These are phyloP conservation scores for Tulasnella sp. DNA, from an alignment of 768 basidiomycete genomes.

Conservation along the genomic window DNA sequence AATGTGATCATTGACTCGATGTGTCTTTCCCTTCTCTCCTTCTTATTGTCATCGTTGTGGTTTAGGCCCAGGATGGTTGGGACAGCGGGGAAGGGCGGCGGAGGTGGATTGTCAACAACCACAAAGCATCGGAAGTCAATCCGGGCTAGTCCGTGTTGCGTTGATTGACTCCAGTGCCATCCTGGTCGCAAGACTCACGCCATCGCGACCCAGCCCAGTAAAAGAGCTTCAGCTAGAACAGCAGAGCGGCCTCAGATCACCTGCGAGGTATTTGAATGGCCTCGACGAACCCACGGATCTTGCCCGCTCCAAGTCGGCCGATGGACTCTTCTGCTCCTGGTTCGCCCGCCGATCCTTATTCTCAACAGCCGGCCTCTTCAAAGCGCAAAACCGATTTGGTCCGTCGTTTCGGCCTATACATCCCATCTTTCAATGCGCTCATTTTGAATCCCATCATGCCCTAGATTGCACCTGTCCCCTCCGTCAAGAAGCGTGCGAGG, in stretches of 20 bases:
- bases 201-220: conserved; percentile 5
- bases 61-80: too few relatives aligned
- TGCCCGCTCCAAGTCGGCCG: conserved; percentile 14
- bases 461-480: neutral
- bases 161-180: neutral
- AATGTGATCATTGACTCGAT: too few relatives aligned
- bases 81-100: too few relatives aligned
- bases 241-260: neutral
- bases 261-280: too few relatives aligned
- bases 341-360: conserved; percentile 11
- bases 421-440: conserved; percentile 3
- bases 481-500: conserved; percentile 12
- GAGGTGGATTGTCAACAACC: conserved; percentile 3
- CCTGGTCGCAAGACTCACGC: conserved; percentile 5
- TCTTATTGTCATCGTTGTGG: too few relatives aligned
- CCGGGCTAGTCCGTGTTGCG: neutral
- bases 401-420: too few relatives aligned
- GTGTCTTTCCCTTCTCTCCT: too few relatives aligned
- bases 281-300: conserved; percentile 13
- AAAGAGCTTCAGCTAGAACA: neutral
- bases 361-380: conserved; percentile 4
- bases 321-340: conserved; percentile 13
- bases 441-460: neutral
- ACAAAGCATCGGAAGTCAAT: conserved; percentile 9
- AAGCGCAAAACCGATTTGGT: conserved; percentile 8